Evolutionary conservation across 495 filamentous ascomycete genomes (phyloP), one percentile per base, ranked within the genome.

Genomic region (Penicillium cosmopolitanum): DNA sequence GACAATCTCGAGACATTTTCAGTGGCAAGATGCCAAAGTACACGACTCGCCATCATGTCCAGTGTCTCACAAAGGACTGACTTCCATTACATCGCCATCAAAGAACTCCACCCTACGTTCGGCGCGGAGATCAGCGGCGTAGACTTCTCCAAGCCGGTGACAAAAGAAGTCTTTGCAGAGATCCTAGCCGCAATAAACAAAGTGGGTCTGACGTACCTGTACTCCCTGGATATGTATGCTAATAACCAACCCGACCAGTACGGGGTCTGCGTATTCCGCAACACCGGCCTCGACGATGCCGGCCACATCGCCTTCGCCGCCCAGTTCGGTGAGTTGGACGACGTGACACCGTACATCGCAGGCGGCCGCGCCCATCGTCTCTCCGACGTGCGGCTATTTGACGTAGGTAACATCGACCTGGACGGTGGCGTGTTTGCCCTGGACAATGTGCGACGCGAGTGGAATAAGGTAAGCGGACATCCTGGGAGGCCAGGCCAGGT

Each of bases 261-360:
- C 65, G 85, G 83, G 50, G 74, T 87, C 18, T 72, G 74, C 60
- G 77, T 85, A 31, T 82, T 86, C 69, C 81, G 85, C 21, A 65
- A 75, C 50, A 84, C 84, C 8, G 67, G 71, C 23, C 70, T 87
- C 33, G 68, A 74, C 56, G 83, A 87, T 66, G 69, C 66, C n/a
- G 55, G 66, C 0, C 84, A 88, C 60, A 77, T 88, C 36, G 64
- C 70, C 23, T 85, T 87, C 71, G 79, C 80, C n/a, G 36, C 62
- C 5, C 76, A 73, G 11, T 77, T 87, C 56, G 85, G 84, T 16
- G 82, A 84, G 33, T 77, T 87, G 2, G 85, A 87, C 72, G 79
- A 84, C 61, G 79, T 85, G n/a, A 73, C 67, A 6, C 82, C 81
- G 2, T 86, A 81, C 66, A 64, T 82, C n/a, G 55, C 62, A 1